Evolutionary conservation across 1,139 yeast genomes (phyloP), one percentile per base, ranked within the genome.

Genomic region (Pichia sp.): DNA sequence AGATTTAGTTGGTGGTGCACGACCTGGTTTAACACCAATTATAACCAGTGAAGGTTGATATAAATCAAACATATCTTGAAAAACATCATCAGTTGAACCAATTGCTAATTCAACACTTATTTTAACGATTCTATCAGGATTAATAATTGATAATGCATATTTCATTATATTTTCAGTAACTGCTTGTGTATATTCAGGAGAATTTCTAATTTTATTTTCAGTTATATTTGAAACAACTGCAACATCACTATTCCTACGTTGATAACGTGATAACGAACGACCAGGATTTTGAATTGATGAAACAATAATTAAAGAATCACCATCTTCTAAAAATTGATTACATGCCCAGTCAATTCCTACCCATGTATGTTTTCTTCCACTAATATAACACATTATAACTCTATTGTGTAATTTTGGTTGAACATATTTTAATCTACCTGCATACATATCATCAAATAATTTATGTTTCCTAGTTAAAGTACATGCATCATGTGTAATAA

Each of bases 291-390:
- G 53, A 63, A 75, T 57, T 52, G 85, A 60, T 1, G 64, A 57
- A 13, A 68, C 53, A 9, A 83, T 70, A 6, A 83, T 73, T 3
- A 83, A 61, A 8, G 78, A 70, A 56, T 83, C 93, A 7, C 86
- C 84, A 51, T 78, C 64, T 49, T 73, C 76, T 11, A 78, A 57
- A 15, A 78, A 63, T 33, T 65, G 63, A 33, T 64, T 65, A 44
- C 82, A 60, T 4, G 74, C 63, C 82, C 84, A 83, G 57, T 83
- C 94, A 36, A 83, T 62, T 0, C 87, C 80, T 3, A 80, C 86
- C 91, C 93, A 83, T 0, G 91, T 80, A 60, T 82, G 89, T 34
- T 66, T 70, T 46, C 89, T 65, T 1, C 87, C 94, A 47, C 79
- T 71, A 6, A 83, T 67, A 56, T 81, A 82, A 21, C 80, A 78